phyloP scores from a whole-genome alignment of 192 early-diverging fungal species.

The Spinellus fusiger region DNA sequence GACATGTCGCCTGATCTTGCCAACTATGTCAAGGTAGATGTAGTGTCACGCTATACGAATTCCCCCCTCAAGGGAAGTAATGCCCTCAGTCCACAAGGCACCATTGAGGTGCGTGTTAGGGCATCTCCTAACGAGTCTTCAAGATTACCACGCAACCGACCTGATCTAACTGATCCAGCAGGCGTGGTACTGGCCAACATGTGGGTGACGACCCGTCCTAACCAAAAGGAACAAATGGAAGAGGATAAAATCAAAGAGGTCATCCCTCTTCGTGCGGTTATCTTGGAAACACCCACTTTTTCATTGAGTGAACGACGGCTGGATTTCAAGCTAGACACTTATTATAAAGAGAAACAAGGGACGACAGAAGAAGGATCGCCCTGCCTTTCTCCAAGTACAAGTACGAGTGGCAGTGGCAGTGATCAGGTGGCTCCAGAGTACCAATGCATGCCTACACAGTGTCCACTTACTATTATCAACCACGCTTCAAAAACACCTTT shows the following conservation, averaged over 20 bases:
- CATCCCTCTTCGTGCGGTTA: slow-evolving; percentile 59
- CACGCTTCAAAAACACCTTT: slow-evolving; percentile 56
- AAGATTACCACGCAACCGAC: slow-evolving; percentile 49
- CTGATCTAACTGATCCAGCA: slow-evolving; percentile 50
- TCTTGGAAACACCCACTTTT: slow-evolving; percentile 67
- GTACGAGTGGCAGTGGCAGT: slow-evolving; percentile 15
- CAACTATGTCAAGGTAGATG: slow-evolving; percentile 59
- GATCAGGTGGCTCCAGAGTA: slow-evolving; percentile 4
- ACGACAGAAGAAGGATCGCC: not conserved
- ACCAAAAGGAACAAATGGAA: slow-evolving; percentile 29
- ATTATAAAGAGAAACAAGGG: slow-evolving; percentile 36
- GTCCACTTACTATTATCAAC: slow-evolving; percentile 54
- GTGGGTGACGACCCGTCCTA: slow-evolving; percentile 54
- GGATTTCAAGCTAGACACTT: slow-evolving; percentile 56
- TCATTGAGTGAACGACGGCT: slow-evolving; percentile 58
- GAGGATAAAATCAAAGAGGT: slow-evolving; percentile 43
- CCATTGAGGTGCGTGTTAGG: slow-evolving; percentile 63
- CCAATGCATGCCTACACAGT: slow-evolving; percentile 14
- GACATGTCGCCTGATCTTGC: slow-evolving; percentile 55
- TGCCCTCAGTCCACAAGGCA: slow-evolving; percentile 55
- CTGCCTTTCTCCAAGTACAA: not conserved
- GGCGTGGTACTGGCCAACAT: slow-evolving; percentile 65
- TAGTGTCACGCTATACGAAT: slow-evolving; percentile 77
- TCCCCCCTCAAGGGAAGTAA: slow-evolving; percentile 67
- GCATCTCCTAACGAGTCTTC: slow-evolving; percentile 58